Evolutionary conservation across 352 stramenopile species (phyloP), one percentile per base, ranked within the genome.

Genomic region (Globisporangium recalcitrans): DNA sequence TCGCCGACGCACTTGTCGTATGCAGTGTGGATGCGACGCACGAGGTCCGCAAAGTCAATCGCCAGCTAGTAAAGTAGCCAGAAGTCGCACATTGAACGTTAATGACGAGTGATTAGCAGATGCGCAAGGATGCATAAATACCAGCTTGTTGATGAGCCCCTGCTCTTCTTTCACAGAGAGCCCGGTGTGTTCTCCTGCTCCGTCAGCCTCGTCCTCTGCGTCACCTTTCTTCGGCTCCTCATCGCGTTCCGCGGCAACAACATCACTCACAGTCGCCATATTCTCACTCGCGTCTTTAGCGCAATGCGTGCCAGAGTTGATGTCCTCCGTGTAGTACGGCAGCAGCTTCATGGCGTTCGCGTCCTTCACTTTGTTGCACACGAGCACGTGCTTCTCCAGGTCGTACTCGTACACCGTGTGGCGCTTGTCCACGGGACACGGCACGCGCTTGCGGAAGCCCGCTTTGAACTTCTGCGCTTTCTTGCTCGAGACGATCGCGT

Each of bases 381-480:
- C 73, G 47, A 82, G 63, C 48, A 90, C 71, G 68, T 94, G 85
- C 71, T 91, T 92, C 53, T 72, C 77, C 44, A 94, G 62, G 56
- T 94, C 85, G 64, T 75, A 92, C 60, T 79, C 69, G 69, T 92
- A 94, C 11, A 92, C 79, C 0, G 82, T 90, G 62, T 94, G 85
- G 4, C 79, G 67, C 8, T 52, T 55, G 47, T 94, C 85, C 56
- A 94, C 62, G 16, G 85, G 84, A 52, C 85, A 94, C 14, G 83
- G 77, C n/a, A 94, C 78, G 19, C 85, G 85, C 22, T 73, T 63
- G 11, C 82, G 76, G 27, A 73, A 62, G 31, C 76, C 64, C 19
- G 65, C 58, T 36, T 87, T 85, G 64, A 80, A 89, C 68, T 90
- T 88, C 58, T 87, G 75, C 10, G 74, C 77, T 53, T 78, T 87